Evolutionary conservation across 116 monocot genomes (phyloP), one percentile per base, ranked within the genome.

Genomic region (Papilionanthe hybrid): DNA sequence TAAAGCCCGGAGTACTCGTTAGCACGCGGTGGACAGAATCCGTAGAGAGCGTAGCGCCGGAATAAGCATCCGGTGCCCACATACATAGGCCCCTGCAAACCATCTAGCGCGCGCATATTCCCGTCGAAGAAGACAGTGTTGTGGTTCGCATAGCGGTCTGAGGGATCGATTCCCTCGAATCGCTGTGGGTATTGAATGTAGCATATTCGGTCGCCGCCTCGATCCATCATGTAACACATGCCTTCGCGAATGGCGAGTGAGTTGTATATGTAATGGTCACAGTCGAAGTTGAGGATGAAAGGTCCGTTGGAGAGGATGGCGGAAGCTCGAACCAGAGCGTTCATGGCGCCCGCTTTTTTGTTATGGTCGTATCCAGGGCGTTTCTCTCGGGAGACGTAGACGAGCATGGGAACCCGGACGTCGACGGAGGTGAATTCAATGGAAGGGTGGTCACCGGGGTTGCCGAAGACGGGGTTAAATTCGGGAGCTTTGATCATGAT

Each of bases 51-150:
- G 57, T 83, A 86, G 3, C 83, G 79, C 43, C 88, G 81, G 41
- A 89, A 89, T 13, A 89, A 76, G 71, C 89, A 89, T 12, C 89
- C 89, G 18, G 86, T 89, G 7, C 86, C 86, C 5, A 89, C 86
- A 63, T 89, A 89, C 86, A 89, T 86, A 3, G 89, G 89, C 1
- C 89, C 89, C 48, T 95, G 92, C 25, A 96, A 81, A 3, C 96
- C 96, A 57, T 96, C 93, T 12, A 93, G 89, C 11, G 96, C 96
- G 4, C 93, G 87, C 96, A 96, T 96, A 81, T 96, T 96, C 44
- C 93, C 96, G 72, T 96, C 96, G 75, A 96, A 96, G 85, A 96
- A 96, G 72, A 96, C 96, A 25, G 93, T 96, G 87, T 98, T 98
- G 82, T 98, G 97, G 82, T 98, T 98, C 7, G 94, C 97, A 68